Evolutionary conservation across 2,329 filamentous ascomycete genomes (phyloP), one percentile per base, ranked within the genome.

Genomic region (Phialemoniopsis sp.): DNA sequence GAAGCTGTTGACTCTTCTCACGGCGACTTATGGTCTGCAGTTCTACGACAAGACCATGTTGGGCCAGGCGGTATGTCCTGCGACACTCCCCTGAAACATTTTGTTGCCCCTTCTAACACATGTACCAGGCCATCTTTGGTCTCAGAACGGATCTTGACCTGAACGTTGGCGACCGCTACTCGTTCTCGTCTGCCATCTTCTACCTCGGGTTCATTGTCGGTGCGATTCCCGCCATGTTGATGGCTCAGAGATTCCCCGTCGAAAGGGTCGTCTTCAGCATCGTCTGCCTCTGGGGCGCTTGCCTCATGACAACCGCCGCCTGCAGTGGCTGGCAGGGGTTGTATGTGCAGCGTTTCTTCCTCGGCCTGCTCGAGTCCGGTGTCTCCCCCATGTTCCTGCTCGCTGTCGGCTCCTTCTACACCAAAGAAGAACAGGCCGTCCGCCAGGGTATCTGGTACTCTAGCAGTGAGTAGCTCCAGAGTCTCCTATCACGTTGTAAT

Each of bases 31-130:
- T 42, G 62, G 57, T 1, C 52, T 72, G 14, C 67, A 71, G 45
- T 72, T 70, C 41, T 70, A 71, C 34, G 69, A 72, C 45, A 72
- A 76, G 49, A 70, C 71, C 3, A 75, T 77, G 66, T 52, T 78
- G n/a, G 68, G 63, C 2, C 72, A 76, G 46, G 73, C 73, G 34
- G n/a, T n/a, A n/a, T n/a, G n/a, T n/a, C n/a, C n/a, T n/a, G n/a
- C n/a, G n/a, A n/a, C 19, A 5, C n/a, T n/a, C n/a, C n/a, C n/a
- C n/a, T n/a, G n/a, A n/a, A n/a, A n/a, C n/a, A n/a, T n/a, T n/a
- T n/a, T n/a, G n/a, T n/a, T n/a, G n/a, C n/a, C n/a, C n/a, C n/a
- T n/a, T n/a, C n/a, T n/a, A n/a, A n/a, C n/a, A n/a, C n/a, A n/a
- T n/a, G n/a, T n/a, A n/a, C n/a, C 34, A 64, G 58, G 64, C 63